Percentiles rank a stretch among this genome's conserved stretches.
Evolutionary conservation across 768 basidiomycete species (phyloP).

Genomic region (Tylopilus sp.): DNA sequence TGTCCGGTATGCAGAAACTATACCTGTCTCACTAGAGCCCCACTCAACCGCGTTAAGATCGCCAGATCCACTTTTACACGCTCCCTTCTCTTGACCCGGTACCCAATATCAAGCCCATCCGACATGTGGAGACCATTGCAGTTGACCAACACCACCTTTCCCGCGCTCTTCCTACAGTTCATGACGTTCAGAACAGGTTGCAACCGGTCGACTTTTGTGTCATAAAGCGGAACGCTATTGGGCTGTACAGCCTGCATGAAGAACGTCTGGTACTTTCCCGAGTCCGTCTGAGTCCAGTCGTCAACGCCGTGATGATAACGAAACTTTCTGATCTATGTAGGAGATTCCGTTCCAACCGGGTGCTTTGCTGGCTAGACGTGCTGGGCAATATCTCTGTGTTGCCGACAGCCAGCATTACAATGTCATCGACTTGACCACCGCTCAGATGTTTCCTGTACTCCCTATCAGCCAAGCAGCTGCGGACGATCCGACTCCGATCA

Average conservation of each 20-base stretch:
- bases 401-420: slow-evolving; percentile 74
- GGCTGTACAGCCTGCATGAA: slow-evolving; percentile 57
- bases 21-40: neutral
- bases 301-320: neutral
- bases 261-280: slow-evolving; percentile 62
- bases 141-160: slow-evolving; percentile 75
- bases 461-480: slow-evolving; percentile 68
- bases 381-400: slow-evolving; percentile 63
- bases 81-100: slow-evolving; percentile 79
- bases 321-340: slow-evolving; percentile 34
- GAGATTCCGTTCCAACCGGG: slow-evolving; percentile 69
- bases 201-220: slow-evolving; percentile 70
- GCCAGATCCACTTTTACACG: slow-evolving; percentile 72
- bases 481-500: slow-evolving; percentile 40
- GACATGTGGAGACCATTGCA: slow-evolving; percentile 76
- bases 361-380: slow-evolving; percentile 56
- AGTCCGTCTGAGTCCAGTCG: slow-evolving; percentile 34
- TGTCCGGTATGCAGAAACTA: slow-evolving; percentile 55
- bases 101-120: slow-evolving; percentile 66
- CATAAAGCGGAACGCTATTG: slow-evolving; percentile 63
- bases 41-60: slow-evolving; percentile 34
- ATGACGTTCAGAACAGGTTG: slow-evolving; percentile 34
- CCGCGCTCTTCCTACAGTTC: slow-evolving; percentile 42
- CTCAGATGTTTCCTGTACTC: slow-evolving; percentile 66
- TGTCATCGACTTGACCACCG: slow-evolving; percentile 72